Evolutionary conservation across 306 rosid genomes (phyloP).

Genomic region (Quercus aquifolioides): DNA sequence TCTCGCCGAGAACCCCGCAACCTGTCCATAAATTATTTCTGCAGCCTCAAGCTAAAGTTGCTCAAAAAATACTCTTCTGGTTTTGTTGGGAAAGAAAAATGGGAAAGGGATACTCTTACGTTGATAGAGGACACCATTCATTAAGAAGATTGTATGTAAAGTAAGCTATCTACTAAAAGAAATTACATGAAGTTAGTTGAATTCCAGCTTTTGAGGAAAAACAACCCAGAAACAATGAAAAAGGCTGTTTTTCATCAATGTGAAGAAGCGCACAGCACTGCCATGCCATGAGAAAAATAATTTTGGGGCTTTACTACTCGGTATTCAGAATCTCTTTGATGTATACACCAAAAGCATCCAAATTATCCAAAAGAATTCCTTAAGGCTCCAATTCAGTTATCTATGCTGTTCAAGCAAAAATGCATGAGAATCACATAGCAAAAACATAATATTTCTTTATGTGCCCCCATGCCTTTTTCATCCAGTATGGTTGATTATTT

Average conservation of each 20-base stretch:
- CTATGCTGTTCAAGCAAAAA: not conserved
- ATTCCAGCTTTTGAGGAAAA: not conserved
- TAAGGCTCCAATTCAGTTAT: not conserved
- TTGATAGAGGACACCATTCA: not conserved
- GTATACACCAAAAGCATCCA: not conserved
- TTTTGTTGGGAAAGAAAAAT: constrained; percentile 11
- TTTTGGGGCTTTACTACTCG: no score
- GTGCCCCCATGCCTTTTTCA: not conserved
- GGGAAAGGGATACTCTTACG: not conserved
- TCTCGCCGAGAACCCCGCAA: constrained; percentile 92
- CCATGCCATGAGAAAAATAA: no score
- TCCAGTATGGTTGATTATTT: not conserved
- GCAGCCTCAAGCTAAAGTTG: constrained; percentile 46
- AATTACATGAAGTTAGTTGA: not conserved
- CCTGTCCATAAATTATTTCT: constrained; percentile 83
- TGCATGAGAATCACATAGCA: not conserved
- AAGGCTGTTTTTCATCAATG: not conserved
- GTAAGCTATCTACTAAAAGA: not conserved
- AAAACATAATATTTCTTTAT: not conserved
- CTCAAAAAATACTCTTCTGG: constrained; percentile 20
- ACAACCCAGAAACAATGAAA: not conserved
- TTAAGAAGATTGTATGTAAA: not conserved
- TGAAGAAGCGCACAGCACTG: no score
- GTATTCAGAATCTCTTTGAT: no score
- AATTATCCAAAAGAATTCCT: not conserved